Evolutionary conservation across 2,329 filamentous ascomycete genomes (phyloP).

Genomic region (Hymenoscyphus fructigenus): DNA sequence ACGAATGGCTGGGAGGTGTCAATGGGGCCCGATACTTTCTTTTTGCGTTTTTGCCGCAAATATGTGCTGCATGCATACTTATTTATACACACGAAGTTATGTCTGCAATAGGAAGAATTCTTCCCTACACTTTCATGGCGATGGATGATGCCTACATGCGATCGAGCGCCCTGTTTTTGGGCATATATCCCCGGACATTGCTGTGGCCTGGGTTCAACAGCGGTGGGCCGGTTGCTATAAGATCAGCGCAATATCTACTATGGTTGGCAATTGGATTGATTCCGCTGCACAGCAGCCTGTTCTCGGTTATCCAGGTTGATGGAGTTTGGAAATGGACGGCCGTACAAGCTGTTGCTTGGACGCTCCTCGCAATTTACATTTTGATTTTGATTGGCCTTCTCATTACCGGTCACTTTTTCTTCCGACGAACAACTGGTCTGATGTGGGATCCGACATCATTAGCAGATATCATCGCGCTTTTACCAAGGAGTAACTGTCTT

Average conservation of each 20-base stretch:
- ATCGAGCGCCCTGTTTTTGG: slow-evolving; percentile 64
- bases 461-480: slow-evolving; percentile 75
- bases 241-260: slow-evolving; percentile 63
- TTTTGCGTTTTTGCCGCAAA: slow-evolving; percentile 80
- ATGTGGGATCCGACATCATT: slow-evolving; percentile 83
- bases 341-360: slow-evolving; percentile 76
- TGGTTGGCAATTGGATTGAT: slow-evolving; percentile 81
- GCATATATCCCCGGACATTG: slow-evolving; percentile 59
- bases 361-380: slow-evolving; percentile 70
- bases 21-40: slow-evolving; percentile 78
- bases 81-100: slow-evolving; percentile 77
- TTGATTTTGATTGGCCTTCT: slow-evolving; percentile 59
- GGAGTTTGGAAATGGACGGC: slow-evolving; percentile 76
- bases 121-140: slow-evolving; percentile 78
- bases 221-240: slow-evolving; percentile 66
- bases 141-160: slow-evolving; percentile 59
- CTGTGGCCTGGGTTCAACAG: slow-evolving; percentile 63
- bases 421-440: slow-evolving; percentile 66
- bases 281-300: slow-evolving; percentile 76
- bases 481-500: slow-evolving; percentile 78
- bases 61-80: slow-evolving; percentile 69
- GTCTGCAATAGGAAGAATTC: slow-evolving; percentile 69
- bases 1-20: slow-evolving; percentile 62
- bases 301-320: slow-evolving; percentile 58
- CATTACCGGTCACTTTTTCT: slow-evolving; percentile 64